These are phyloP conservation scores for Linnemannia exigua DNA, from an alignment of 192 early-diverging fungal genomes.

Conservation along the genomic window DNA sequence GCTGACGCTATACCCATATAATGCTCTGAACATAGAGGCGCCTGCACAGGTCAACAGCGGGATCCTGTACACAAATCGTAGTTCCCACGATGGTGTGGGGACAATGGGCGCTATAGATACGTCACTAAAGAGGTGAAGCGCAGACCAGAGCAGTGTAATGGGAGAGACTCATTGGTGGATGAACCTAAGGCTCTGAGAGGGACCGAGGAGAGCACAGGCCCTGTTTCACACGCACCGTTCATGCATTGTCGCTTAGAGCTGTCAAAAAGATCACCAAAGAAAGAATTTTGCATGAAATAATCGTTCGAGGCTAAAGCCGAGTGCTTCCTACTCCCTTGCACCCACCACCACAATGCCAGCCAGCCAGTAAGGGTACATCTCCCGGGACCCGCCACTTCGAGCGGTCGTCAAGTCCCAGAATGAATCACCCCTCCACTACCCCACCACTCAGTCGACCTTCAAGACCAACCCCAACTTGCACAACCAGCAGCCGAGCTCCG, in stretches of 20 bases:
- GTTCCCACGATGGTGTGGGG: too few species aligned
- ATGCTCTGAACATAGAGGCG: too few species aligned
- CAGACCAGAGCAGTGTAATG: neutral
- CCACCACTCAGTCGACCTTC: slow-evolving; percentile 30
- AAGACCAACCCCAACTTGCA: slow-evolving; percentile 19
- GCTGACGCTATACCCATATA: too few species aligned
- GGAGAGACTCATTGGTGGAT: neutral
- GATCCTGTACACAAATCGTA: too few species aligned
- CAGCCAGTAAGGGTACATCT: slow-evolving; percentile 15
- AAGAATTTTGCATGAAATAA: neutral
- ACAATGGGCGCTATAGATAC: too few species aligned
- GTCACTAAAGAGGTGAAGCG: too few species aligned
- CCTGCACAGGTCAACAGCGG: too few species aligned
- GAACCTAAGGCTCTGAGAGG: neutral
- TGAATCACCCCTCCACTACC: slow-evolving; percentile 2
- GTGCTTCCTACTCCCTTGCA: neutral
- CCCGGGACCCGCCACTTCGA: neutral
- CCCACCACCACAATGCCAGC: slow-evolving; percentile 13
- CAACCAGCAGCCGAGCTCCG: slow-evolving; percentile 19
- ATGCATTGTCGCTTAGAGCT: neutral
- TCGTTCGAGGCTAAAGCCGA: neutral
- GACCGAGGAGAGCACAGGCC: neutral
- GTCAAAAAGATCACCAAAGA: neutral
- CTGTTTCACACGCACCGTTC: neutral
- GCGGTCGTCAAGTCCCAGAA: slow-evolving; percentile 4